Evolutionary conservation across 257 asterid genomes (phyloP).

Genomic region (Nicotiana paniculata): DNA sequence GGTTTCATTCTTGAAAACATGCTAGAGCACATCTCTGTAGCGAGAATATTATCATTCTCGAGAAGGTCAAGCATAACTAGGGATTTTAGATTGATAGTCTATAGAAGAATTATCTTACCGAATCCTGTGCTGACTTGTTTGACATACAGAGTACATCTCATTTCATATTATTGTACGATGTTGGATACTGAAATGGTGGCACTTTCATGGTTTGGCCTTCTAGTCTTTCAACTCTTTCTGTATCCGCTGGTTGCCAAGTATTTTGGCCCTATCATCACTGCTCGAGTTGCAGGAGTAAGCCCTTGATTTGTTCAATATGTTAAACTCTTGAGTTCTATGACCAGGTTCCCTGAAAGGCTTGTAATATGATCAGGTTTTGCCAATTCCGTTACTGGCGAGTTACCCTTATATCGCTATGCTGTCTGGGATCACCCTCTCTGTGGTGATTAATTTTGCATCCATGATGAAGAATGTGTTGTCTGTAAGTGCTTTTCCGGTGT

Average conservation of each 20-base stretch:
- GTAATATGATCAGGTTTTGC: slow-evolving; percentile 35
- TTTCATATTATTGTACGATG: background rate
- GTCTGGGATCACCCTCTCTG: slow-evolving; percentile 42
- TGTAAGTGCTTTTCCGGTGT: slow-evolving; percentile 32
- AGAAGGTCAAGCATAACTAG: background rate
- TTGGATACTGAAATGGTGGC: background rate
- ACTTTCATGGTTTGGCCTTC: slow-evolving; percentile 64
- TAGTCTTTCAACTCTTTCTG: slow-evolving; percentile 56
- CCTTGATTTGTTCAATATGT: background rate
- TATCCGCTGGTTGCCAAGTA: slow-evolving; percentile 46
- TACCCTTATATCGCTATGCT: slow-evolving; percentile 65
- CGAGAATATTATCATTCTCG: background rate
- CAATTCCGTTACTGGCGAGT: slow-evolving; percentile 55
- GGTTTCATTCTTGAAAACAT: background rate
- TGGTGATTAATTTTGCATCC: slow-evolving; percentile 60
- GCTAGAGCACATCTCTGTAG: background rate
- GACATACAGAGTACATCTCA: background rate
- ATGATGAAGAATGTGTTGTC: slow-evolving; percentile 56
- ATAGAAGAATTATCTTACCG: background rate
- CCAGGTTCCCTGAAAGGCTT: background rate
- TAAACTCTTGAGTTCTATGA: background rate
- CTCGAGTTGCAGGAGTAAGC: slow-evolving; percentile 73
- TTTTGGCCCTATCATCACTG: slow-evolving; percentile 47
- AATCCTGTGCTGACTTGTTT: background rate
- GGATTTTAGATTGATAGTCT: background rate